Conservation (phyloP, 169 alveolate genomes). For the Amoebophrya sp. region DNA sequence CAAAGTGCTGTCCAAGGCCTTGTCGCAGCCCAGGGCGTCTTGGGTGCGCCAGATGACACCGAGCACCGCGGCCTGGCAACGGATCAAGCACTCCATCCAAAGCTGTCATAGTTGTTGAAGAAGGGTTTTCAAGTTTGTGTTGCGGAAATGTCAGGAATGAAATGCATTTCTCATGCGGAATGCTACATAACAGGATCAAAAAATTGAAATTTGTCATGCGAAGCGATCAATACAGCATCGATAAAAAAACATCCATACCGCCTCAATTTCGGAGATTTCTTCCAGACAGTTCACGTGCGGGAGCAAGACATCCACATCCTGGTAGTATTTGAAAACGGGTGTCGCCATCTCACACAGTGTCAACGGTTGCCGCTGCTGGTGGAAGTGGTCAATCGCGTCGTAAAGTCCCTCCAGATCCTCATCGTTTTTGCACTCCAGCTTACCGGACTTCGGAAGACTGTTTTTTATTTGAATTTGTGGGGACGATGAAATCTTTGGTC, state of each 20-base stretch:
- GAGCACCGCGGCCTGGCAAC: background rate
- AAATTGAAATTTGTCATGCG: too few relatives aligned
- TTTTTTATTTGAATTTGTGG: too few relatives aligned
- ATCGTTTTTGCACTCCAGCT: background rate
- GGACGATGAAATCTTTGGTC: too few relatives aligned
- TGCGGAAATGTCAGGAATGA: too few relatives aligned
- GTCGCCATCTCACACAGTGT: background rate
- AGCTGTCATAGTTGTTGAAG: too few relatives aligned
- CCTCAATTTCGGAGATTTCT: slow-evolving; percentile 1
- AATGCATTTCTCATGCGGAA: too few relatives aligned
- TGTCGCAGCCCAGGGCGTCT: background rate
- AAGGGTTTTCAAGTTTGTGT: too few relatives aligned
- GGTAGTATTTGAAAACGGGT: background rate
- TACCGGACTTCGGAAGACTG: background rate
- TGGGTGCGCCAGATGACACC: slow-evolving; percentile 6
- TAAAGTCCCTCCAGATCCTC: background rate
- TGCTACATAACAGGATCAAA: too few relatives aligned
- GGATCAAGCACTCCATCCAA: slow-evolving; percentile 20
- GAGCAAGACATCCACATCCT: background rate
- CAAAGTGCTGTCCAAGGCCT: background rate
- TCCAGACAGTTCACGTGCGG: background rate
- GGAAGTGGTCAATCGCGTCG: background rate
- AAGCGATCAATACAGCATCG: too few relatives aligned
- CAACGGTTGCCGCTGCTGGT: background rate
- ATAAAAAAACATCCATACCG: background rate